Evolutionary conservation across 129 eudicot genomes (phyloP).

Genomic region (Rutidosis leptorrhynchoides): DNA sequence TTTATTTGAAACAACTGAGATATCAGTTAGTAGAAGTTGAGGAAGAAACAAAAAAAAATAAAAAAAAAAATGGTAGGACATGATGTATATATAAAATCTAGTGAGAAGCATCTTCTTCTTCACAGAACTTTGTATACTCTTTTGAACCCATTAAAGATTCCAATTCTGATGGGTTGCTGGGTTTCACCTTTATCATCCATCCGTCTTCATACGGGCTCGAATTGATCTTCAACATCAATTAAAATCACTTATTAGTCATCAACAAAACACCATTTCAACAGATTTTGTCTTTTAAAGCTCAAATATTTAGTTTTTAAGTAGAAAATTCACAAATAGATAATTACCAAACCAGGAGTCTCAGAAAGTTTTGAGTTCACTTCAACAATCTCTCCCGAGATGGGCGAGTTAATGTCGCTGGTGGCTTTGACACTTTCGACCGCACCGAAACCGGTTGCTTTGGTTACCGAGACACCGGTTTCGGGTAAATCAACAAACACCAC

Average conservation of each 20-base stretch:
- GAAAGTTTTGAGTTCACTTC: conserved; percentile 73
- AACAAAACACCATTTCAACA: not conserved
- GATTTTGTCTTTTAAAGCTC: not conserved
- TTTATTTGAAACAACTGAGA: conserved; percentile 34
- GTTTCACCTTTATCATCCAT: no score
- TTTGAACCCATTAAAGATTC: no score
- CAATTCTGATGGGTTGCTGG: no score
- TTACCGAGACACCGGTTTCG: conserved; percentile 50
- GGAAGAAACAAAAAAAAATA: conserved; percentile 18
- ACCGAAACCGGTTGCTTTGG: conserved; percentile 59
- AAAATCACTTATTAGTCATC: conserved; percentile 7
- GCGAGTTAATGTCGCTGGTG: no score
- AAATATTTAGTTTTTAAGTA: not conserved
- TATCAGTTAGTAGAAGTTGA: conserved; percentile 31
- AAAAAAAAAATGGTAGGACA: conserved; percentile 29
- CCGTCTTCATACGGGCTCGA: conserved; percentile 81
- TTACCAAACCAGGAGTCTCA: conserved; percentile 84
- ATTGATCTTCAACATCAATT: conserved; percentile 53
- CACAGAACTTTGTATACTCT: no score
- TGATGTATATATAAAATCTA: conserved; percentile 36
- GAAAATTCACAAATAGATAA: conserved; percentile 1
- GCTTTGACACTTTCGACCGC: conserved; percentile 95
- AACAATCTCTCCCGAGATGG: conserved; percentile 79
- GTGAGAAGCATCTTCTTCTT: conserved; percentile 77
- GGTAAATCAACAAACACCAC: conserved; percentile 93